A percentile compares a stretch with the other conserved stretches of the same genome.
Conservation (phyloP, 2,329 filamentous ascomycete genomes). For the Ascochyta koolunga region DNA sequence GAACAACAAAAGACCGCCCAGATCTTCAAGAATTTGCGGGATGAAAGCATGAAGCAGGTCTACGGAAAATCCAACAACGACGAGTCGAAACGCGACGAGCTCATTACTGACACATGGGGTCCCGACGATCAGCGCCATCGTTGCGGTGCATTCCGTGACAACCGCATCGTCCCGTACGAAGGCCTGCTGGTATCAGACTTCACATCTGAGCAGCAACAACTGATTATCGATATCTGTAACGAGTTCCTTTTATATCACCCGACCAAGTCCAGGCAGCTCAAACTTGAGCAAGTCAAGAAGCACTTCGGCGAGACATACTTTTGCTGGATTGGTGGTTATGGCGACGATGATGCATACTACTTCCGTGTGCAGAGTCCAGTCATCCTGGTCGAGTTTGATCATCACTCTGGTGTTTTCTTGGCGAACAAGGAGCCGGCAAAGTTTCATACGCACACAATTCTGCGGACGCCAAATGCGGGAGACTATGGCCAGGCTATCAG, state of each 20-base stretch:
- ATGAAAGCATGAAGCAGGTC: constrained; percentile 66
- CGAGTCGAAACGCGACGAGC: constrained; percentile 41
- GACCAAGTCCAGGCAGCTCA: constrained; percentile 57
- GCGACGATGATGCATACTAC: constrained; percentile 74
- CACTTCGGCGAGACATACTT: constrained; percentile 77
- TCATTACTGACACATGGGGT: constrained; percentile 70
- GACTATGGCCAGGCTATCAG: constrained; percentile 71
- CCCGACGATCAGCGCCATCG: constrained; percentile 79
- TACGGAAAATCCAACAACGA: constrained; percentile 35
- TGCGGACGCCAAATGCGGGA: constrained; percentile 74
- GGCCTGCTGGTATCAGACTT: constrained; percentile 65
- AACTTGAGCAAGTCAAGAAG: constrained; percentile 60
- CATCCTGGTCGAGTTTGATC: constrained; percentile 76
- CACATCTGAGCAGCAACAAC: constrained; percentile 54
- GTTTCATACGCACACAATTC: constrained; percentile 79
- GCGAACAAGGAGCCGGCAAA: constrained; percentile 74
- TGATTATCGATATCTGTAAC: constrained; percentile 64
- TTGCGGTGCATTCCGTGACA: constrained; percentile 79
- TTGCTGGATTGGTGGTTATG: constrained; percentile 76
- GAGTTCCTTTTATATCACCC: constrained; percentile 75
- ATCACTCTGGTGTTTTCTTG: constrained; percentile 79
- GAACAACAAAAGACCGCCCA: constrained; percentile 59
- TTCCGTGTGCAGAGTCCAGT: constrained; percentile 79
- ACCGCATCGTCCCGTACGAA: constrained; percentile 75
- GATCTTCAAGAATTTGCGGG: constrained; percentile 65